Base-by-base conservation (phyloP, 2,329 filamentous ascomycete species). In the Verticillium dahliae region DNA sequence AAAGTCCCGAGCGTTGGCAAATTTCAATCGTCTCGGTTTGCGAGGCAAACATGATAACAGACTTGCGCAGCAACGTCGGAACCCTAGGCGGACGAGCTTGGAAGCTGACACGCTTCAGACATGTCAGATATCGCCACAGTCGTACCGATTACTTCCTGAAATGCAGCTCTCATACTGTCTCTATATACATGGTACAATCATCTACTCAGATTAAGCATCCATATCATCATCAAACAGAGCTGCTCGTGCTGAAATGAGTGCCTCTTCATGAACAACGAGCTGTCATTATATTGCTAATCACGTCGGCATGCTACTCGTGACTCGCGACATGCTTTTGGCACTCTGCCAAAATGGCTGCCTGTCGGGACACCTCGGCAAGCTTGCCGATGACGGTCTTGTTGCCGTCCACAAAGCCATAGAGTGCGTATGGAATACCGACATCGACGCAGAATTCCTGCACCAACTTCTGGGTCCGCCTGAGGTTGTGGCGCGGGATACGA, bases 361-460 rank as follows among this genome's bases (percentile, higher is more conserved):
- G 92, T 69, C 87, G 87, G 33, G 89, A 88, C 1, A 97, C 88
- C 69, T 97, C 90, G 3, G 85, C 89, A 57, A 97, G 79, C 55
- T 86, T 82, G 15, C 89, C 82, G 68, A 97, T 85, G 13, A 97
- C 91, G 67, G 91, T 81, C 74, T 88, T 88, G 73, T 95, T 97
- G 6, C 92, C 90, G 67, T 92, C 86, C 18, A 90, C 85, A 71
- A 97, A 97, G 1, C 90, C 91, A 70, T 93, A 93, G 59, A 95
- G 81, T 6, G 91, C 89, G 70, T 97, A 97, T 1, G 90, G 91
- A 61, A 97, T 91, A 15, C 85, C 87, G 0, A 91, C 91, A 33
- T 96, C 92, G 56, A 85, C 79, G 69, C 92, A 96, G 69, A 96
- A 96, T 56, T 91, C 86, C 69, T 89, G 82, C 10, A 96, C 90